Evolutionary conservation across 495 filamentous ascomycete genomes (phyloP).

Genomic region (Opeltia flavorubescens): DNA sequence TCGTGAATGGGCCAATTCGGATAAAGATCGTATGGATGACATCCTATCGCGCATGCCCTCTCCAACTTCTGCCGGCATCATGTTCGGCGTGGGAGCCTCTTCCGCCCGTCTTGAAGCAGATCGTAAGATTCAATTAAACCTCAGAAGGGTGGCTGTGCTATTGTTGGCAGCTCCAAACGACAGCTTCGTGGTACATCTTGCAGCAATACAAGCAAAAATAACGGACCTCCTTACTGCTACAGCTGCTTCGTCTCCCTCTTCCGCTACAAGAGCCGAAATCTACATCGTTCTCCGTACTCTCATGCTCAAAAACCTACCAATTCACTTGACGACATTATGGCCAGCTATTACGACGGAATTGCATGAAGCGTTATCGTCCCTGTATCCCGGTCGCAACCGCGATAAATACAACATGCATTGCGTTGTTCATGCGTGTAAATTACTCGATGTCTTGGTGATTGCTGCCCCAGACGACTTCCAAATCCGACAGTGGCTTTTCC

Average conservation of each 20-base stretch:
- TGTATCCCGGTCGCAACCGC: conserved; percentile 54
- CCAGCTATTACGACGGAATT: conserved; percentile 79
- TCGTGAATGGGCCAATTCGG: conserved; percentile 64
- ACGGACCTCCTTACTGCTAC: conserved; percentile 81
- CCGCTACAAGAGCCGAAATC: conserved; percentile 72
- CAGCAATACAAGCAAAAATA: conserved; percentile 63
- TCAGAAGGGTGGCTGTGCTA: conserved; percentile 67
- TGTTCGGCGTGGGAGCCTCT: conserved; percentile 93
- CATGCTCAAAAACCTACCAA: conserved; percentile 55
- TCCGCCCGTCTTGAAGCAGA: conserved; percentile 91
- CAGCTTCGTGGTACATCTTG: conserved; percentile 63
- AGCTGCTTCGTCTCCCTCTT: conserved; percentile 79
- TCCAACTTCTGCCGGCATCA: conserved; percentile 88
- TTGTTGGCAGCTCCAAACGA: conserved; percentile 61
- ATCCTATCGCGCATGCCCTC: conserved; percentile 62
- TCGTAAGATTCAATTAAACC: conserved; percentile 79
- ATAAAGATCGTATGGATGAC: conserved; percentile 81
- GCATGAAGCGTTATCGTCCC: conserved; percentile 63
- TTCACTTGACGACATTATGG: conserved; percentile 76
- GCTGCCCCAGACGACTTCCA: conserved; percentile 91
- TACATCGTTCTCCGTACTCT: conserved; percentile 80
- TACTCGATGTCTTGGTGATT: conserved; percentile 75
- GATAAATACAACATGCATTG: conserved; percentile 62
- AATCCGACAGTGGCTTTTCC: conserved; percentile 87
- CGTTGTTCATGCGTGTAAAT: conserved; percentile 80